Base-by-base conservation (phyloP, 495 filamentous ascomycete species). In the Aspergillus mulundensis region DNA sequence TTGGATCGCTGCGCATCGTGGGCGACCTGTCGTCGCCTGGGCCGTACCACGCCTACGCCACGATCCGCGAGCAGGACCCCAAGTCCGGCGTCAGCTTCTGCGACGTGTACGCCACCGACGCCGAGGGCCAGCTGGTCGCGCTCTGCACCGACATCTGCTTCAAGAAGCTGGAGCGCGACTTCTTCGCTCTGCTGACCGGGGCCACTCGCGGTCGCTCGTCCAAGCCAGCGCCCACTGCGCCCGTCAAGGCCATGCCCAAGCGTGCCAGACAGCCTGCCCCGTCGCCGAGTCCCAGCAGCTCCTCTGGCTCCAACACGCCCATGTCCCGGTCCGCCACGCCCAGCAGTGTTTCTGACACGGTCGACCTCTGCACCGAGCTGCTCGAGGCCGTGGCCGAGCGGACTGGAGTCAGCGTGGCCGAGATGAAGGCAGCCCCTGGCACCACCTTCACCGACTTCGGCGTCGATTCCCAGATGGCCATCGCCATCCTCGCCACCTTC, bases 391-490 rank as follows among this genome's bases (percentile, higher is more conserved):
- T 56, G 10, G 53, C 53, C 0, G 43, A 46, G 20, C 23, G 24
- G 3, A 48, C 34, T 18, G 53, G 53, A 0, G 34, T 56, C 20
- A 23, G 40, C 20, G n/a, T 48, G 3, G 32, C 15, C 0, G 53
- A 56, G 7, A 36, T 56, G 32, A 36, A 36, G 32, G 12, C 8
- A 4, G 20, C 8, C 14, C 36, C 32, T 4, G 6, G 30, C 7
- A 7, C 42, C 19, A 24, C 12, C n/a, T 56, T 56, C 25, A 16
- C 43, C 24, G 32, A 38, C 1, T 23, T 56, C 21, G 53, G 53
- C 3, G 44, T 56, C 5, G 53, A 56, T 23, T 56, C 53, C 1
- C 32, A 40, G 14, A 48, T 56, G 43, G 23, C 32, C 23, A 56
- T 56, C n/a, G 19, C 43, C 16, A 56, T 56, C 32, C 25, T 49